Evolutionary conservation across 2,329 filamentous ascomycete genomes (phyloP).

Genomic region (Claviceps sp.): DNA sequence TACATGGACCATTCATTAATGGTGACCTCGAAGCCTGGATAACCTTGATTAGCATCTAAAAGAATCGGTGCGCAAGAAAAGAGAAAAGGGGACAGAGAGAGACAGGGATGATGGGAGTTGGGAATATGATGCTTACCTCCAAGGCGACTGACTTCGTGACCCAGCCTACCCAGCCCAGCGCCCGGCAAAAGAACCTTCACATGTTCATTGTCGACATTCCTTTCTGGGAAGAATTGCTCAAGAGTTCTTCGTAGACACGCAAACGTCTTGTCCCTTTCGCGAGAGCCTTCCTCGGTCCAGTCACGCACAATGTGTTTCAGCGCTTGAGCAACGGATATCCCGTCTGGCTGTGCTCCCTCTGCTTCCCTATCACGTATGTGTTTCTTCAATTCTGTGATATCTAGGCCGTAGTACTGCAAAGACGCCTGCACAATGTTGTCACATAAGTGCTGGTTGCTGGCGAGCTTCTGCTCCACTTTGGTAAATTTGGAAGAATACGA

Average conservation of each 20-base stretch:
- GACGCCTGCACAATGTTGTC: slow-evolving; percentile 30
- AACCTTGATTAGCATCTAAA: background rate
- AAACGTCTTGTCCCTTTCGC: slow-evolving; percentile 32
- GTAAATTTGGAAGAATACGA: slow-evolving; percentile 43
- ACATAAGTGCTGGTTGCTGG: slow-evolving; percentile 31
- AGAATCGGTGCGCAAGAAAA: background rate
- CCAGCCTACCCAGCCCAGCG: slow-evolving; percentile 37
- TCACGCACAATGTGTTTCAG: slow-evolving; percentile 46
- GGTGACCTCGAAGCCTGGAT: slow-evolving; percentile 34
- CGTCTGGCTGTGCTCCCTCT: slow-evolving; percentile 27
- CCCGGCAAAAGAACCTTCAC: slow-evolving; percentile 36
- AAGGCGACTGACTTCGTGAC: slow-evolving; percentile 34
- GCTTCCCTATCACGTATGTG: slow-evolving; percentile 26
- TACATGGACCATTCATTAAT: slow-evolving; percentile 46
- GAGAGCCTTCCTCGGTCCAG: slow-evolving; percentile 34
- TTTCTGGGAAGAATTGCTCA: slow-evolving; percentile 17
- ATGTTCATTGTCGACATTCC: slow-evolving; percentile 1
- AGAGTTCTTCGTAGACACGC: slow-evolving; percentile 23
- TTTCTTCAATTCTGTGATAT: slow-evolving; percentile 28
- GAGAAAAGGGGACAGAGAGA: background rate
- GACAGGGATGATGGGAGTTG: too few relatives aligned
- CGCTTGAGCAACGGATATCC: slow-evolving; percentile 35
- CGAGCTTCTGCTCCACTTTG: slow-evolving; percentile 27
- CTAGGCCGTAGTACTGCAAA: slow-evolving; percentile 32
- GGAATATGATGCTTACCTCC: slow-evolving; percentile 15